These are phyloP conservation scores for Paspalum notatum DNA, from an alignment of 176 grass and related monocot species.

Conservation along the genomic window DNA sequence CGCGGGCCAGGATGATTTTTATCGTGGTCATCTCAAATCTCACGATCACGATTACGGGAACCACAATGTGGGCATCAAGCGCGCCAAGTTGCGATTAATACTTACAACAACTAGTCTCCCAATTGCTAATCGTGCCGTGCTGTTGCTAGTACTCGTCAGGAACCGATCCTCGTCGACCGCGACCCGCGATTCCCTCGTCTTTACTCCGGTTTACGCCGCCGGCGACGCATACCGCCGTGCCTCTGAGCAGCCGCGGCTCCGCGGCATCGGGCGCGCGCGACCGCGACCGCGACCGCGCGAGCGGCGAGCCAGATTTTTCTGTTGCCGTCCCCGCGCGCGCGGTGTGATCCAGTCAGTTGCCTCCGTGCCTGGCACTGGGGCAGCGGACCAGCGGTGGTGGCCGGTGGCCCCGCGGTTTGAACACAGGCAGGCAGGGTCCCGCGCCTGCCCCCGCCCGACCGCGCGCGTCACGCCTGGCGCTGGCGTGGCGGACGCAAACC, in stretches of 20 bases:
- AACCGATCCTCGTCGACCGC: not conserved
- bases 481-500: not conserved
- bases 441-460: not conserved
- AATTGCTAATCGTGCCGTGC: not conserved
- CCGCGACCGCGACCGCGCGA: no score
- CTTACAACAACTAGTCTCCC: not conserved
- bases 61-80: not conserved
- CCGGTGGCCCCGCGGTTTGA: constrained; percentile 29
- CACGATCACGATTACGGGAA: not conserved
- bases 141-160: not conserved
- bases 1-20: not conserved
- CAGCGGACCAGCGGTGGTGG: no score
- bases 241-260: not conserved
- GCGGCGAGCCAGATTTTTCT: not conserved
- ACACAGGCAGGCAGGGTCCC: constrained; percentile 31
- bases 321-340: not conserved
- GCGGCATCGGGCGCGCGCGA: not conserved
- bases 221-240: not conserved
- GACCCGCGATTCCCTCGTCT: not conserved
- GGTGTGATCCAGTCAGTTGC: no score
- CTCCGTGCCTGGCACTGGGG: not conserved
- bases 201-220: not conserved
- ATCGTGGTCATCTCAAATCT: not conserved
- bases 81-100: not conserved
- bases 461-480: constrained; percentile 41